Evolutionary conservation across 148 eudicot genomes (phyloP), one percentile per base, ranked within the genome.

Genomic region (Chenopodium berlandieri): DNA sequence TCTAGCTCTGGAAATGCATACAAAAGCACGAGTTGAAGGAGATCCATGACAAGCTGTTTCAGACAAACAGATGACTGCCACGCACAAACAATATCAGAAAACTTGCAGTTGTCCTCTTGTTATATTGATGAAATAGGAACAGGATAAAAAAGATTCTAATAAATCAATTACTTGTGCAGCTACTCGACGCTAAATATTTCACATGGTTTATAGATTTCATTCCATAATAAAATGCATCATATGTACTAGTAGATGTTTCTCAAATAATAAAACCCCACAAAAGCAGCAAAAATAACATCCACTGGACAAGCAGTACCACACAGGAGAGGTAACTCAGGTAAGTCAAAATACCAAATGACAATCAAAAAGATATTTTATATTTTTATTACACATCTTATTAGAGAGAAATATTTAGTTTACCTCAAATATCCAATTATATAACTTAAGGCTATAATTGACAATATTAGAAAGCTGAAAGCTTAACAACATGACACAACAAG

Each of bases 1-100:
- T 92, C 92, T 84, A 96, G 86, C 88, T 96, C 99, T 1, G 99
- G 99, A 71, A 91, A 92, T 48, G 97, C 93, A 1, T 94, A 90
- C 86, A 91, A 27, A 19, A 96, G 94, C 73, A 96, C 83, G 62
- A 94, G 89, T 84, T 96, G 91, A 56, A 96, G 88, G 76, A 96
- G 97, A 82, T 94, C 98, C 73, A 87, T 83, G 44, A 87, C 89
- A 63, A 96, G 89, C 82, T 89, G 95, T 92, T 96, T 96, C 85
- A 94, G 79, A 81, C 91, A 94, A 63, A 91, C 94, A 60, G 98
- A 83, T 52, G 99, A 96, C 99, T 96, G 97, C 86, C 80, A 85
- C 82, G 76, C 48, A 80, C 62, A 81, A 30, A 66, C 17, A 37
- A 81, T 34, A 50, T 87, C 34, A 85, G 84, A 80, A 13, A 56